Evolutionary conservation across 2,329 filamentous ascomycete species (phyloP), one percentile per base, ranked within the genome.

Genomic region (Teratosphaeria nubilosa): DNA sequence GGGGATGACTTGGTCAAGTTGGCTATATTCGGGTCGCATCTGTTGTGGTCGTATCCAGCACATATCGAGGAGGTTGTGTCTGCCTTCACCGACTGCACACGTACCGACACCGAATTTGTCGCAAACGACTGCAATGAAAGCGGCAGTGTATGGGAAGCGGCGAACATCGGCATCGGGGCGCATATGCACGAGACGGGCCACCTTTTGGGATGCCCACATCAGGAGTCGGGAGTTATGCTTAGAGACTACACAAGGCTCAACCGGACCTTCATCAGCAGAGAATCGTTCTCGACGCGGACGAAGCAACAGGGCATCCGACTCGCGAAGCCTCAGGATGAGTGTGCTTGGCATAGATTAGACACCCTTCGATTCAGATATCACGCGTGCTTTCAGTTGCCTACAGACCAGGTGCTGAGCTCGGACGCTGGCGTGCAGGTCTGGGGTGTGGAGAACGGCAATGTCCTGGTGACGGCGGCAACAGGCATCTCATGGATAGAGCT

Each of bases 121-220:
- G 87, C 88, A 16, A 96, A 96, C 67, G 90, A 95, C 70, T 90
- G 85, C 71, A 87, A 88, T 65, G 89, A 96, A 64, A 86, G 86
- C 6, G 91, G 91, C 25, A 95, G 89, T 69, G 94, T 86, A 53
- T 97, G 92, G 92, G 92, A 97, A 72, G 86, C 91, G n/a, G 91
- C 90, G 27, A 95, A 92, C 66, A 87, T 96, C 60, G 91, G 91
- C 31, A 95, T 97, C 63, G 92, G 92, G 7, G 91, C 90, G 10
- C 92, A 97, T 72, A 74, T 97, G 53, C 92, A 95, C 72, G 91
- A 96, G 73, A 87, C 87, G 0, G 92, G 92, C 3, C 92, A 95
- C 74, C 74, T 96, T 24, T 88, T 97, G 64, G 92, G 92, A 54
- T 95, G 90, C 64, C 90, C 90, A 10, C 89, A 95, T 69, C 90